Percentiles rank a stretch among this genome's conserved stretches.
These are phyloP conservation scores for Hevea brasiliensis DNA, from an alignment of 345 rosid species.

Conservation along the genomic window DNA sequence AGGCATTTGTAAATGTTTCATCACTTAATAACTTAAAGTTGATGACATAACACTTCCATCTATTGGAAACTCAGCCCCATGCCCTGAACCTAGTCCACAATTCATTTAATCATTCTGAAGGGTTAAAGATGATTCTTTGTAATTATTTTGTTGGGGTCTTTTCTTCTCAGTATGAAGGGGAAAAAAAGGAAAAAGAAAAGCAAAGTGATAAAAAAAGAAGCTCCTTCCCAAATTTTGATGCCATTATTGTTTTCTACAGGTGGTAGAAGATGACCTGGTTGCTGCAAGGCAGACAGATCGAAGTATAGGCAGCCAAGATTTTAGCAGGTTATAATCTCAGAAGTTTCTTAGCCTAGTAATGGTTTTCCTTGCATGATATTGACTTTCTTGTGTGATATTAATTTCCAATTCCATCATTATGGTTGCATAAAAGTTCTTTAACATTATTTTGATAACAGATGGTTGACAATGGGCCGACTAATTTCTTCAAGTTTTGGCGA, in stretches of 20 bases:
- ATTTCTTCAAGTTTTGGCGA: conserved; percentile 77
- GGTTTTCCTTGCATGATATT: no score
- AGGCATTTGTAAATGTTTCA: no score
- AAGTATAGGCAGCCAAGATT: conserved; percentile 69
- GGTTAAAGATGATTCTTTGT: neutral
- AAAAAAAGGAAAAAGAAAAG: neutral
- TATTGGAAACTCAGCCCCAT: neutral
- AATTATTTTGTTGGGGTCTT: neutral
- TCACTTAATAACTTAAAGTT: no score
- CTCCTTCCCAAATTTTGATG: neutral
- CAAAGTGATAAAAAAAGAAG: neutral
- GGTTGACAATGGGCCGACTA: conserved; percentile 84
- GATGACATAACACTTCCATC: neutral
- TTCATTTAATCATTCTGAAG: neutral
- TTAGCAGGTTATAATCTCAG: conserved; percentile 58
- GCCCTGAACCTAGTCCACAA: neutral
- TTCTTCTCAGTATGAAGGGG: neutral
- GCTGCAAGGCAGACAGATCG: conserved; percentile 76
- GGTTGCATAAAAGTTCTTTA: no score
- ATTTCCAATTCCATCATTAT: no score
- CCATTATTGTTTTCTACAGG: conserved; percentile 34
- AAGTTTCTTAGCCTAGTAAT: neutral
- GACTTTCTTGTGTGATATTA: no score
- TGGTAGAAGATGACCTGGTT: conserved; percentile 79
- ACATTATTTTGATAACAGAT: conserved; percentile 33